Base-by-base conservation (phyloP, 352 stramenopile species). In the Elongisporangium prolatum region DNA sequence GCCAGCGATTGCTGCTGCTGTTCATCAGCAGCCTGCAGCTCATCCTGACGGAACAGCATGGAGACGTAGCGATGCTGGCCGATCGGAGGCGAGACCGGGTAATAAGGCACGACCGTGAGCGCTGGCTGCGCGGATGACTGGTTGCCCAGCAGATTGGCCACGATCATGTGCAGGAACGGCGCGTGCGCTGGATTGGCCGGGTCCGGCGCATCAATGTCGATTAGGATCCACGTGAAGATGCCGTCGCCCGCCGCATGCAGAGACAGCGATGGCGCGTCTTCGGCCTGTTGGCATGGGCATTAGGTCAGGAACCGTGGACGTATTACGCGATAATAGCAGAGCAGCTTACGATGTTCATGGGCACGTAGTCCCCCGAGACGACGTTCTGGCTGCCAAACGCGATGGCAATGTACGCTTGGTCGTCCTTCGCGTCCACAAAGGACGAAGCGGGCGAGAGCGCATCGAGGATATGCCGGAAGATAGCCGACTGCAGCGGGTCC, bases 161-260 rank as follows among this genome's bases (percentile, higher is more conserved):
- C 60, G 44, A 89, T 86, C 57, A 81, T 85, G 65, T 91, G 81
- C 48, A 91, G 60, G 60, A 88, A 91, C 38, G 81, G 81, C 48
- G 81, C 63, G 59, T 91, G 80, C 1, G 68, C 71, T 13, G 82
- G 77, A 1, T 74, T 62, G 16, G 63, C 55, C 9, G 82, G 82
- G 47, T 79, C 61, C 2, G 82, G 82, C 11, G 82, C 82, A 60
- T 89, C 80, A 22, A 91, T 84, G 56, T 91, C 82, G 25, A 91
- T 57, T 13, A 91, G 71, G 20, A 91, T 57, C 57, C 68, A 86
- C 40, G 77, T 89, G 72, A 84, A 91, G 18, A 54, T 58, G 21
- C 61, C 70, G 4, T 3, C 7, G 60, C 50, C 72, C 34, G 54
- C 50, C 0, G 38, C 34, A 44, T 68, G 49, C 21, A 85, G 53